phyloP scores from a whole-genome alignment of 305 asterid species.

The Rubia occidens region DNA sequence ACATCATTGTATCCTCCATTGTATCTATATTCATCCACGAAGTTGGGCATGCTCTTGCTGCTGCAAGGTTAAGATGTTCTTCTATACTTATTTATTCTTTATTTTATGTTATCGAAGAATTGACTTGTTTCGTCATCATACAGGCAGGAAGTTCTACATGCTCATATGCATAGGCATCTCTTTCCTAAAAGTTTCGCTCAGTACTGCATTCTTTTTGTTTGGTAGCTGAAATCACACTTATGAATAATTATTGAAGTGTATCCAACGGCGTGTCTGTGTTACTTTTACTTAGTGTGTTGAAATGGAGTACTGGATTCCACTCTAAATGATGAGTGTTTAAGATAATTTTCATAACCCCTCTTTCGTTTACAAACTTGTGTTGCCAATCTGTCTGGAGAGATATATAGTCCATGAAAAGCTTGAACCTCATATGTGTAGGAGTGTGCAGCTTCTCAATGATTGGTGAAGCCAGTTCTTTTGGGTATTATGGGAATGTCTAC shows the following conservation, averaged over 20 bases:
- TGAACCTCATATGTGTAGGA: neutral
- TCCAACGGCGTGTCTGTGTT: neutral
- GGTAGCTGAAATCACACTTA: neutral
- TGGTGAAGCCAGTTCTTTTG: neutral
- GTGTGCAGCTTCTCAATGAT: neutral
- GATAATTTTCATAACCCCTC: neutral
- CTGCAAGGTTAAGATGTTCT: conserved; percentile 65
- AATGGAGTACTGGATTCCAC: neutral
- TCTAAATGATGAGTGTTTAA: neutral
- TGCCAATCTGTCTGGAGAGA: neutral
- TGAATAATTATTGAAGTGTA: neutral
- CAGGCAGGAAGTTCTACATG: conserved; percentile 1
- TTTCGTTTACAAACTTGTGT: neutral
- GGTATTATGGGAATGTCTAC: neutral
- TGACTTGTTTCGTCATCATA: neutral
- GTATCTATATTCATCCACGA: conserved; percentile 63
- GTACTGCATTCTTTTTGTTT: neutral
- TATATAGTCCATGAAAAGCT: neutral
- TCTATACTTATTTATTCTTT: conserved; percentile 11
- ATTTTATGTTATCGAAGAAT: neutral
- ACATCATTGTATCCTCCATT: conserved; percentile 56
- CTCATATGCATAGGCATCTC: neutral
- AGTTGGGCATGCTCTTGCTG: conserved; percentile 86
- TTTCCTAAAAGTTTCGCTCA: neutral
- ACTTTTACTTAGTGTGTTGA: neutral